Evolutionary conservation across 176 grass and related monocot genomes (phyloP), one percentile per base, ranked within the genome.

Genomic region (Oryza officinalis): DNA sequence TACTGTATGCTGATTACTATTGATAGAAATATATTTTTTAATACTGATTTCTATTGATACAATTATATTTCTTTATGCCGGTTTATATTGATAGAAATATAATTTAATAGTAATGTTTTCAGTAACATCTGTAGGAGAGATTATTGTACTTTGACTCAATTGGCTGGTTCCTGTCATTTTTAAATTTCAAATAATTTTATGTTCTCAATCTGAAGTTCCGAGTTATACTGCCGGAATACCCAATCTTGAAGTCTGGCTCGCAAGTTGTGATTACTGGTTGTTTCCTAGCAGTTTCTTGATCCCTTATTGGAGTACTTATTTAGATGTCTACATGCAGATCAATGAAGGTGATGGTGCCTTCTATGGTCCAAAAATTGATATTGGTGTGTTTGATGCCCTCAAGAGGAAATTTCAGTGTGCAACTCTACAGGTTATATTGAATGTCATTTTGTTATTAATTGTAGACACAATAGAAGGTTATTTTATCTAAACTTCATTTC

Each of bases 271-370:
- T 20, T 27, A 31, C 54, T 10, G 15, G 9, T 69, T 10, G 28
- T 44, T 13, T n/a, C 70, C 20, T 23, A 14, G 27, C 4, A 31
- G 27, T 86, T 32, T 80, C 31, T 76, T 65, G 10, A 46, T 76
- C 63, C 78, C 33, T 37, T 59, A n/a, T 71, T 18, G 27, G 22
- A 46, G 35, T 27, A 40, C 81, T 87, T 71, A 87, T 65, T 22
- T 27, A 43, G 26, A 64, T 72, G 30, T 61, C 25, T 68, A 12
- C 26, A 22, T 84, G 77, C 85, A 98, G 96, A 94, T 94, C 76
- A 98, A 96, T 83, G 96, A 98, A 94, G 96, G 93, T 65, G 96
- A 98, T 83, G 96, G 96, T 90, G 96, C 96, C 77, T 98, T 98
- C 75, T 98, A 98, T 41, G 96, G 96, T 46, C 96, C 96, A 5